Percentiles rank a stretch among this genome's conserved stretches.
Evolutionary conservation across 805 yeast species (phyloP).

Genomic region (Ogataea dorogensis): DNA sequence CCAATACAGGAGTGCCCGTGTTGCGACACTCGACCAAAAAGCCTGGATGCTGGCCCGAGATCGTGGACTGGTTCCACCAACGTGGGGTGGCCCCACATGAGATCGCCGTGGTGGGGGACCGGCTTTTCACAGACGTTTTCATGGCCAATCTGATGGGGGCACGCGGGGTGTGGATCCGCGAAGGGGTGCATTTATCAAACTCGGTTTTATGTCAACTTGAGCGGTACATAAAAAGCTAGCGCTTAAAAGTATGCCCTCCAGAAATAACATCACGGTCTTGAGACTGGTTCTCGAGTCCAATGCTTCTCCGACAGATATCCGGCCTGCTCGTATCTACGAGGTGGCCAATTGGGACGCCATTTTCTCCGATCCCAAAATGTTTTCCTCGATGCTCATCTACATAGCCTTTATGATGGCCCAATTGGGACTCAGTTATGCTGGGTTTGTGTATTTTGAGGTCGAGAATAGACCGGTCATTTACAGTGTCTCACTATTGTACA

Average conservation of each 20-base stretch:
- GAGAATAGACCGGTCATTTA: conserved; percentile 25
- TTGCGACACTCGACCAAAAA: conserved; percentile 72
- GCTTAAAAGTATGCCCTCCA: conserved; percentile 2
- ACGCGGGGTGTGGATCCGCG: conserved; percentile 76
- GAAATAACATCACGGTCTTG: conserved; percentile 11
- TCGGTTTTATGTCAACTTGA: conserved; percentile 54
- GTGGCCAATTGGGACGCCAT: conserved; percentile 29
- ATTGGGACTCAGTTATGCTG: conserved; percentile 27
- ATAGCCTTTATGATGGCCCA: conserved; percentile 28
- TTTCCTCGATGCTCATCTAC: conserved; percentile 21
- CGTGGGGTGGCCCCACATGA: conserved; percentile 55
- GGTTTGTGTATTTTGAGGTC: conserved; percentile 28
- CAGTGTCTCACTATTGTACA: conserved; percentile 24
- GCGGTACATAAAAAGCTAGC: conserved; percentile 31
- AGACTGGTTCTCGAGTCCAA: conserved; percentile 11
- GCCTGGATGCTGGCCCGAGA: conserved; percentile 76
- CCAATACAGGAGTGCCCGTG: conserved; percentile 64
- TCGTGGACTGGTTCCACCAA: conserved; percentile 54
- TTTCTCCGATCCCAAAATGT: conserved; percentile 22
- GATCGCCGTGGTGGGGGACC: conserved; percentile 85
- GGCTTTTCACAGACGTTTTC: conserved; percentile 85
- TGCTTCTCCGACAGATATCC: conserved; percentile 8
- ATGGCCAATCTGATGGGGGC: conserved; percentile 96
- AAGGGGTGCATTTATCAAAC: conserved; percentile 64
- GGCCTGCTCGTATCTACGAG: conserved; percentile 17